Evolutionary conservation across 345 rosid genomes (phyloP), one percentile per base, ranked within the genome.

Genomic region (Dimocarpus longan): DNA sequence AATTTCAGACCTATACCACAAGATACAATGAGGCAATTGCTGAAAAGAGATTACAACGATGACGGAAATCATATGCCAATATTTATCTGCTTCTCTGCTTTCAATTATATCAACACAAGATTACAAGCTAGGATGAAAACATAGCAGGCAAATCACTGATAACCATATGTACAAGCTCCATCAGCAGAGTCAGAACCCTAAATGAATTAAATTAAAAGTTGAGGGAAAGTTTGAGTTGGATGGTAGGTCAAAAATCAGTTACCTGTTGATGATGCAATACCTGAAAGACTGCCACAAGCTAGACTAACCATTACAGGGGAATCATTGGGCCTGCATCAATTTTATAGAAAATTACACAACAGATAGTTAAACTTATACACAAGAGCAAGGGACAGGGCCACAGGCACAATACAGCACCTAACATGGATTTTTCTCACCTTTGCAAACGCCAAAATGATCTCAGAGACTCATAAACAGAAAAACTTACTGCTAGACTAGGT

Each of bases 251-350:
- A 40, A 68, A 76, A 76, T 63, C 32, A 73, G 84, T 80, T 67
- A 94, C 98, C 98, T 69, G 98, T 93, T 70, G 99, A 96, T 76
- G 99, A 93, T 62, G 93, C 95, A 75, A 91, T 84, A 82, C 99
- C 99, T 10, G 98, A 95, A 80, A 96, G 89, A 87, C 99, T 90
- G 79, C 99, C 99, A 77, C 95, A 91, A 24, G 90, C 88, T 74
- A 96, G 95, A 84, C 97, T 87, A 62, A 84, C 90, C 78, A 85
- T 66, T 76, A 78, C 66, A 68, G 86, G 68, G 22, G 98, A 83
- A 87, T 96, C 99, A 71, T 80, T 70, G 9, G 93, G 93, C 93
- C 99, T 96, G 86, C 12, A 74, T 66, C 52, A 74, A 82, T 43
- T 75, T 44, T 28, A 79, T 6, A 65, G 40, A 63, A 46, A 75